Base-by-base conservation (phyloP, 768 basidiomycete species). In the Amanita phalloides region DNA sequence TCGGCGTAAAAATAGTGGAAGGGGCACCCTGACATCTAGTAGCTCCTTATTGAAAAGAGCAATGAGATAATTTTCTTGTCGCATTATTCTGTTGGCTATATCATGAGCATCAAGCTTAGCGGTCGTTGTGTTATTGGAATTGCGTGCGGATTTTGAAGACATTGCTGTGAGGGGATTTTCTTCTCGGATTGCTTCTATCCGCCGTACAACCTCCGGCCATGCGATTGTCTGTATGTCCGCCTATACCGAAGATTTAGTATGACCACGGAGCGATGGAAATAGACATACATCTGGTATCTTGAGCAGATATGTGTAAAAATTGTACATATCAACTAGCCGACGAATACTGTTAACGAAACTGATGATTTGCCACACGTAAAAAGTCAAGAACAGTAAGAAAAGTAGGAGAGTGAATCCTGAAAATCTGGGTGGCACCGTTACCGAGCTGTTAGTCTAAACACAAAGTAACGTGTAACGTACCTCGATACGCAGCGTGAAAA, bases 11-110 rank as follows among this genome's bases (percentile, higher is more conserved):
- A 68, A 52, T 20, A 57, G 64, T 4, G 92, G 94, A 25, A 93
- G 61, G 2, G 96, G 90, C 1, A 92, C 77, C 7, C 83, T 81
- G 20, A 98, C 74, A 67, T 99, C 89, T 48, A 99, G 73, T 4
- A 98, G 67, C 56, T 96, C 92, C 64, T 97, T 98, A 70, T 98
- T 99, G 67, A 99, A 96, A 17, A 99, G 67, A 0, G 96, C 93
- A 53, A 98, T 96, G 47, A 99, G 77, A 63, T 98, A 99, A 67
- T 99, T 99, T 63, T 98, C 96, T 64, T 97, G 91, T 30, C 96
- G 80, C 81, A 99, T 79, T 60, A 99, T 97, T 48, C 96, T 86
- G 64, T 97, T 98, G 3, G 95, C 95, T 49, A 98, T 82, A 66
- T 98, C 95, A 63, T 99, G 96, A 2, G 95, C 96, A 59, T 99